A percentile compares a stretch with the other conserved stretches of the same genome.
These are phyloP conservation scores for Leishmania mexicana DNA, from an alignment of 208 protist species.

Conservation along the genomic window DNA sequence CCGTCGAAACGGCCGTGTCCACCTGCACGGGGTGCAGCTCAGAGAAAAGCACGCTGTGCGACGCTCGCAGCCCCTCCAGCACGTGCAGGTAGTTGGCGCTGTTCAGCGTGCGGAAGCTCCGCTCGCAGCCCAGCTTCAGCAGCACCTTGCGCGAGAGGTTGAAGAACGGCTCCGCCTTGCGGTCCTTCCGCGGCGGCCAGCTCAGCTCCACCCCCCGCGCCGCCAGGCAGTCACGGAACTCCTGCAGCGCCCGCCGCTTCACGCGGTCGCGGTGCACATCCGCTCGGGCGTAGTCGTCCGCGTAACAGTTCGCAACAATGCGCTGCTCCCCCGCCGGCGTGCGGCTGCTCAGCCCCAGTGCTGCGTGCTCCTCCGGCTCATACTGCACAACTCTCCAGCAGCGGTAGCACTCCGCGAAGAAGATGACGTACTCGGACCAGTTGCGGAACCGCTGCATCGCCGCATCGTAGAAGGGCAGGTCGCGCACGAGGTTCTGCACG, in stretches of 20 bases:
- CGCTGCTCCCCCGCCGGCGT: conserved; percentile 52
- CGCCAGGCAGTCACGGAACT: conserved; percentile 40
- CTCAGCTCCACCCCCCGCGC: not conserved
- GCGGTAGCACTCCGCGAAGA: conserved; percentile 44
- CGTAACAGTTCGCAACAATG: conserved; percentile 53
- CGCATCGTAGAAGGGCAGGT: conserved; percentile 60
- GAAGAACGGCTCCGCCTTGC: conserved; percentile 6
- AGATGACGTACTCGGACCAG: conserved; percentile 56
- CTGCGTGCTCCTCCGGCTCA: conserved; percentile 34
- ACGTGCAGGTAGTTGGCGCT: conserved; percentile 64
- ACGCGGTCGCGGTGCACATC: conserved; percentile 56
- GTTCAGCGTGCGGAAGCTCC: conserved; percentile 58
- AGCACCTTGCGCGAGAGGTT: conserved; percentile 13
- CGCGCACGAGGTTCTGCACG: conserved; percentile 73
- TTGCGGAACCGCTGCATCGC: conserved; percentile 58
- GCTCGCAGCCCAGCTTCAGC: conserved; percentile 14
- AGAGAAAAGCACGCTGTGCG: conserved; percentile 40
- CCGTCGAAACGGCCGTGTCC: conserved; percentile 3
- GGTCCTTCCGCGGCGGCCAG: not conserved
- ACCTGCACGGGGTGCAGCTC: conserved; percentile 39
- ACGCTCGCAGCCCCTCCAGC: conserved; percentile 22
- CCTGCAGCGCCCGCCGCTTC: conserved; percentile 39
- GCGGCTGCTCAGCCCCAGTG: conserved; percentile 47
- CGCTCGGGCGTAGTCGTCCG: conserved; percentile 21
- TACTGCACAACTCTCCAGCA: conserved; percentile 56